A percentile compares a stretch with the other conserved stretches of the same genome.
phyloP scores from a whole-genome alignment of 2,329 filamentous ascomycete genomes.

The Talaromyces sp. region DNA sequence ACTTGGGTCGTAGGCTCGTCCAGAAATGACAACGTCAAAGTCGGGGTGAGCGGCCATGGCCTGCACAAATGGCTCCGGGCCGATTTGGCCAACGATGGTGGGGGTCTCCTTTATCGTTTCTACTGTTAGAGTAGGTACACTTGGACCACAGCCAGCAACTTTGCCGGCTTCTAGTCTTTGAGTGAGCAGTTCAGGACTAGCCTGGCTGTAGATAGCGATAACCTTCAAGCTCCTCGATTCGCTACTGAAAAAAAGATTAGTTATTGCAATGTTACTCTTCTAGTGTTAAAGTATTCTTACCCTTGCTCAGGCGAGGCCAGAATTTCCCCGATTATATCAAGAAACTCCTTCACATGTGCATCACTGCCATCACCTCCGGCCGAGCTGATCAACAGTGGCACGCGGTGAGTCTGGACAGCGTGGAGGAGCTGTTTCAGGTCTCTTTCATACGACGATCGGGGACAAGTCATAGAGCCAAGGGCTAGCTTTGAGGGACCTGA shows the following conservation, averaged over 20 bases:
- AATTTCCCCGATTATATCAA: slow-evolving; percentile 35
- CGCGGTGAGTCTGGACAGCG: slow-evolving; percentile 28
- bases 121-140: slow-evolving; percentile 37
- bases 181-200: slow-evolving; percentile 31
- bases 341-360: slow-evolving; percentile 37
- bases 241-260: neutral
- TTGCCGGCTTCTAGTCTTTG: slow-evolving; percentile 24
- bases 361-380: slow-evolving; percentile 46
- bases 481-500: slow-evolving; percentile 23
- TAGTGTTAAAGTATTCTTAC: neutral
- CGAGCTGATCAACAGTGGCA: slow-evolving; percentile 41
- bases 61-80: slow-evolving; percentile 34
- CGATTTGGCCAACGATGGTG: slow-evolving; percentile 43
- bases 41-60: slow-evolving; percentile 40
- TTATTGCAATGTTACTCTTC: neutral
- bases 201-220: slow-evolving; percentile 35
- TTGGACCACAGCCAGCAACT: slow-evolving; percentile 38
- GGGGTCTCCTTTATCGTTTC: slow-evolving; percentile 35
- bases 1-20: slow-evolving; percentile 37
- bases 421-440: slow-evolving; percentile 40
- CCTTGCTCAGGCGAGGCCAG: slow-evolving; percentile 19
- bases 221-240: slow-evolving; percentile 17
- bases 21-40: slow-evolving; percentile 43
- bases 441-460: slow-evolving; percentile 35
- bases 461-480: slow-evolving; percentile 30